These are phyloP conservation scores for Blastomyces parvus DNA, from an alignment of 2,329 filamentous ascomycete genomes.

Conservation along the genomic window DNA sequence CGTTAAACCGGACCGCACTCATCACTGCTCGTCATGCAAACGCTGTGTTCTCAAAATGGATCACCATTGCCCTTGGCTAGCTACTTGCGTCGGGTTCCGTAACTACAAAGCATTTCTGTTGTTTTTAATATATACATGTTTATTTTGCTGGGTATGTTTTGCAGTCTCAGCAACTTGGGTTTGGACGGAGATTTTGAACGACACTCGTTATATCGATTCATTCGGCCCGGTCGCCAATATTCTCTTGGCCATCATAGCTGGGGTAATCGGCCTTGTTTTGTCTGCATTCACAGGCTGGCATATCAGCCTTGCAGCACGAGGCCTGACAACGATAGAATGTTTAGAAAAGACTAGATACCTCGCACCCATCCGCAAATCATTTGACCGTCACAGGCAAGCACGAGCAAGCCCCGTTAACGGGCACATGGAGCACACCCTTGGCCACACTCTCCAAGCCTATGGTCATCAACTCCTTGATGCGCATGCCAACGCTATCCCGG, in stretches of 20 bases:
- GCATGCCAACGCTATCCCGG: conserved; percentile 70
- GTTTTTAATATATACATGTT: conserved; percentile 77
- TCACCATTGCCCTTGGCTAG: conserved; percentile 96
- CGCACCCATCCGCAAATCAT: conserved; percentile 61
- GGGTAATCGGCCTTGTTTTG: conserved; percentile 84
- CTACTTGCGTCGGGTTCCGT: conserved; percentile 82
- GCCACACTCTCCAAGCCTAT: conserved; percentile 47
- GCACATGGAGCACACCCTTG: conserved; percentile 27
- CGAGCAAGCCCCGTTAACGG: conserved; percentile 29
- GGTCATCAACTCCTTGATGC: conserved; percentile 70
- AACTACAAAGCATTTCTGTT: conserved; percentile 96
- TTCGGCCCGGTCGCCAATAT: conserved; percentile 86
- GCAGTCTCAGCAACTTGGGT: conserved; percentile 71
- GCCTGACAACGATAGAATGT: conserved; percentile 91
- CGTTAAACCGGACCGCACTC: conserved; percentile 86
- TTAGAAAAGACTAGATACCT: conserved; percentile 93
- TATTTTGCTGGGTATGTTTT: conserved; percentile 79
- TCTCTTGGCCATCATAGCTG: conserved; percentile 72
- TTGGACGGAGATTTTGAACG: conserved; percentile 67
- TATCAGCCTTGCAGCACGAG: conserved; percentile 64
- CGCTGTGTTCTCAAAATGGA: conserved; percentile 99
- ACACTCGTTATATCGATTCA: conserved; percentile 61
- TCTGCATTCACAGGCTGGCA: conserved; percentile 89
- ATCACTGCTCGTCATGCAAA: conserved; percentile 92
- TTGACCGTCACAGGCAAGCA: conserved; percentile 53